Conservation (phyloP, 495 filamentous ascomycete species). For the Annulohypoxylon moriforme region DNA sequence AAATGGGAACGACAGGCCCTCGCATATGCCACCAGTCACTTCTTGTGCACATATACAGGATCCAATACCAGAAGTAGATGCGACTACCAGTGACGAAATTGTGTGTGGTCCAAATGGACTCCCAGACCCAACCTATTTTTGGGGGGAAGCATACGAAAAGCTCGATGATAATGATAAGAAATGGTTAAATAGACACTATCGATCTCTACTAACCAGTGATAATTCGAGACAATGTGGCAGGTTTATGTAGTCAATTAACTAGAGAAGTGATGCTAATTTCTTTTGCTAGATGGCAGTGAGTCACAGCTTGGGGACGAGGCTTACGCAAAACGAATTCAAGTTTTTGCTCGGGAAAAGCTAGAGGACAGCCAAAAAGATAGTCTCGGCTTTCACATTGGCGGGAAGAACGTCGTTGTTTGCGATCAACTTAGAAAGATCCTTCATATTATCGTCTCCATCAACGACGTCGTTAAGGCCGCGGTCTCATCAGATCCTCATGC, state of each 20-base stretch:
- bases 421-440: conserved; percentile 12
- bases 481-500: conserved; percentile 28
- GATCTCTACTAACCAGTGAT: too few species aligned
- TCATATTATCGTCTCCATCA: background rate
- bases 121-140: too few species aligned
- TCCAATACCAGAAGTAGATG: too few species aligned
- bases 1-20: too few species aligned
- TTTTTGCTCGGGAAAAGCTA: background rate
- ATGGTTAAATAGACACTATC: too few species aligned
- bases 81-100: too few species aligned
- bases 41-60: too few species aligned
- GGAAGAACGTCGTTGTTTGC: background rate
- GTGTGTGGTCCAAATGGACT: too few species aligned
- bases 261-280: background rate
- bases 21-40: too few species aligned
- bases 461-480: conserved; percentile 15
- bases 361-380: background rate
- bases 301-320: background rate
- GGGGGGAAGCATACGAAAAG: too few species aligned
- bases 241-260: background rate
- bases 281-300: background rate
- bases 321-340: conserved; percentile 18
- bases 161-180: too few species aligned
- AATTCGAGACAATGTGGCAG: background rate
- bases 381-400: background rate